Evolutionary conservation across 2,329 filamentous ascomycete genomes (phyloP).

Genomic region (Aspergillus tamarii): DNA sequence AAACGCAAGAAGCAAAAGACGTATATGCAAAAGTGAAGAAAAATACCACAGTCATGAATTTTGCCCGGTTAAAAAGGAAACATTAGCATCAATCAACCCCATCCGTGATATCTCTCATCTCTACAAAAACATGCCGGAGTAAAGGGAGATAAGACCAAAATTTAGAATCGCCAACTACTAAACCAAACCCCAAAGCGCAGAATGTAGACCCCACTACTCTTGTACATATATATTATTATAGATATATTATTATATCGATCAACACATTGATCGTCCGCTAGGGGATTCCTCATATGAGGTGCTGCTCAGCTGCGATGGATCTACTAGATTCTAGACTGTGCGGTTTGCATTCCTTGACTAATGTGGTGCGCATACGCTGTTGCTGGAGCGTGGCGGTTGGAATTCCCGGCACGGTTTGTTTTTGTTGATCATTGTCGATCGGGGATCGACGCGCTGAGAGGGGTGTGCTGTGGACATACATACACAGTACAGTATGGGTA

Average conservation of each 20-base stretch:
- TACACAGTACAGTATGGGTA: not conserved
- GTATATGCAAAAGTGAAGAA: constrained; percentile 1
- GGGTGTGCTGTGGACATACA: too few species aligned
- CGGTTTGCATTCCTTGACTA: not conserved
- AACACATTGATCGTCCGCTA: not conserved
- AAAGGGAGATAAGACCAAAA: not conserved
- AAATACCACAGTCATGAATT: not conserved
- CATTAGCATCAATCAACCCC: not conserved
- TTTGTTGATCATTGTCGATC: not conserved
- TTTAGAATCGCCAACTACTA: not conserved
- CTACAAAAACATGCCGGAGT: not conserved
- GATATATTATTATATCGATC: too few species aligned
- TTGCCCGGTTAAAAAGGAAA: not conserved
- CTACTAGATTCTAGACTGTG: not conserved
- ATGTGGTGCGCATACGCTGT: not conserved
- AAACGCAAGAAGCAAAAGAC: not conserved
- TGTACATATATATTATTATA: too few species aligned
- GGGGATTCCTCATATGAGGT: not conserved
- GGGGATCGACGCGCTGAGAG: not conserved
- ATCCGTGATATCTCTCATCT: not conserved
- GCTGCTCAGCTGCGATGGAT: not conserved
- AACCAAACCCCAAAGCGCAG: not conserved
- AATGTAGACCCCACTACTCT: too few species aligned
- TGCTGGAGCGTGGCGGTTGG: not conserved
- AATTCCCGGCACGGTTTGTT: not conserved